Percentiles rank a stretch among this genome's conserved stretches.
phyloP scores from a whole-genome alignment of 345 rosid genomes.

The Arabidopsis arenosa region DNA sequence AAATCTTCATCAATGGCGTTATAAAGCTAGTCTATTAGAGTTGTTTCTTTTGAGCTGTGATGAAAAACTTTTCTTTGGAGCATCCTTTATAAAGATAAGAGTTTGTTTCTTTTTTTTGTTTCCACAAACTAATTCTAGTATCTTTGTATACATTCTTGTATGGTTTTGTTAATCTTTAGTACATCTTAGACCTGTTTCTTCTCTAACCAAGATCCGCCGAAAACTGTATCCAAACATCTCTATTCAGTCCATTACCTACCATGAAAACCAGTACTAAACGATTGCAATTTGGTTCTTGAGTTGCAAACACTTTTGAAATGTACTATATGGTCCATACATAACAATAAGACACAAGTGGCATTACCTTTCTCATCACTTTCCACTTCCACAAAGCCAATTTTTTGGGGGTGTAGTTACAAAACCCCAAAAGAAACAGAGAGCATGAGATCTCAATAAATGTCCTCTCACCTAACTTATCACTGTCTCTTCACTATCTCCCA shows the following conservation, averaged over 20 bases:
- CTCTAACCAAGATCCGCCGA: background rate
- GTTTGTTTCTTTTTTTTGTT: background rate
- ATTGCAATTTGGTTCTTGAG: background rate
- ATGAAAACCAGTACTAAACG: background rate
- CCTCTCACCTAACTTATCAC: conserved; percentile 34
- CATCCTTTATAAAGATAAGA: conserved; percentile 15
- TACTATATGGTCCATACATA: conserved; percentile 31
- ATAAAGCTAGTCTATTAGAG: conserved; percentile 17
- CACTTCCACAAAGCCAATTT: conserved; percentile 18
- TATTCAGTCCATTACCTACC: conserved; percentile 3
- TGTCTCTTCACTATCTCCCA: conserved; percentile 36
- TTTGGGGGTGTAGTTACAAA: conserved; percentile 14
- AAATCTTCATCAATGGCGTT: conserved; percentile 28
- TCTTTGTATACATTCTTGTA: conserved; percentile 1
- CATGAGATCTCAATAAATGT: conserved; percentile 44
- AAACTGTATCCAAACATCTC: conserved; percentile 3
- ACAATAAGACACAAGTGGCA: conserved; percentile 17
- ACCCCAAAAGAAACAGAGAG: conserved; percentile 21
- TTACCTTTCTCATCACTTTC: conserved; percentile 29
- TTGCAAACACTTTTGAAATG: conserved; percentile 3
- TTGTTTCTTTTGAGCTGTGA: conserved; percentile 23
- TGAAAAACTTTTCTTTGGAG: conserved; percentile 20
- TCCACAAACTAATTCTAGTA: background rate
- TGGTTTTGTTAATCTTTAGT: conserved; percentile 23
- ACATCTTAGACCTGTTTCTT: background rate